Conservation (phyloP, 1,139 yeast genomes). For the Hanseniaspora uvarum region DNA sequence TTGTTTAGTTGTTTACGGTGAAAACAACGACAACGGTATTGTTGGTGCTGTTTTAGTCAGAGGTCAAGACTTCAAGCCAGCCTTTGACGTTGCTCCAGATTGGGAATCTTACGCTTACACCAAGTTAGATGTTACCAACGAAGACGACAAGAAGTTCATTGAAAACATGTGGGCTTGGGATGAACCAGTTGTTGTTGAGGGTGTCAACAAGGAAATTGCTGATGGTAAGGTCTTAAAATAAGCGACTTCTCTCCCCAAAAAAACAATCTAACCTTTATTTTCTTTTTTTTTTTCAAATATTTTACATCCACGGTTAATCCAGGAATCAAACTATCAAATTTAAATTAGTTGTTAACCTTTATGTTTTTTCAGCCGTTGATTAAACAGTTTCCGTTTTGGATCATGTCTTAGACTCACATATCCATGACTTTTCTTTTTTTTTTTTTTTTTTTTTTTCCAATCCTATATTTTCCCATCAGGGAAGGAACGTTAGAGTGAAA, state of each 20-base stretch:
- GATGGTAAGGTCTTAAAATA: conserved; percentile 81
- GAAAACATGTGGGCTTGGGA: conserved; percentile 82
- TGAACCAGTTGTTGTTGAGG: conserved; percentile 56
- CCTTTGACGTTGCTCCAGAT: conserved; percentile 97
- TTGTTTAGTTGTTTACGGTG: conserved; percentile 89
- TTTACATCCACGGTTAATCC: too few species aligned
- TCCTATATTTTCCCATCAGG: not conserved
- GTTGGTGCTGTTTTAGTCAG: conserved; percentile 89
- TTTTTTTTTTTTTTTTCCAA: not conserved
- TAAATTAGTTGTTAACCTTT: too few species aligned
- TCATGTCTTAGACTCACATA: not conserved
- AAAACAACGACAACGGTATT: conserved; percentile 96
- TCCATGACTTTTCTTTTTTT: not conserved
- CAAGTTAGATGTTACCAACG: conserved; percentile 52
- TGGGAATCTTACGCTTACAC: conserved; percentile 78
- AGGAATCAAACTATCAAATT: too few species aligned
- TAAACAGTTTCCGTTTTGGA: not conserved
- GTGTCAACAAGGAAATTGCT: conserved; percentile 57
- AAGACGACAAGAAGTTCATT: conserved; percentile 57
- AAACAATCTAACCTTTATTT: too few species aligned
- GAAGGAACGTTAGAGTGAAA: too few species aligned
- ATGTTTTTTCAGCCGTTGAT: not conserved
- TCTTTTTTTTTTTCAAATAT: not conserved
- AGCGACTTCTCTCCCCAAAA: too few species aligned
- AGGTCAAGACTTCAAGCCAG: conserved; percentile 85